Evolutionary conservation across 148 eudicot genomes (phyloP).

Genomic region (Silene conica): DNA sequence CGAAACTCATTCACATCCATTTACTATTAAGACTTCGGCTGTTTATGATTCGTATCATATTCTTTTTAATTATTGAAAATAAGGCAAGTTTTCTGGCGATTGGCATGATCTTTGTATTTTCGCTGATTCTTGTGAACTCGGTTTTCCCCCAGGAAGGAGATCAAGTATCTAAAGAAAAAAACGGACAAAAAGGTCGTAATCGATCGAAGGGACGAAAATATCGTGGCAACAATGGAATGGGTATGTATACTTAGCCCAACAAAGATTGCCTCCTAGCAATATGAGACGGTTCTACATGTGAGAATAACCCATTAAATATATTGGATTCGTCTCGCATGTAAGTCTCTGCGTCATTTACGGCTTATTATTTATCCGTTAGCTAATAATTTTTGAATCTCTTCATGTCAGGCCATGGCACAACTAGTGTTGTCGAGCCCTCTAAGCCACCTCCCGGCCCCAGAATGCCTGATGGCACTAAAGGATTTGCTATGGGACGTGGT

Average conservation of each 20-base stretch:
- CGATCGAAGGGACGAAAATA: slow-evolving; percentile 55
- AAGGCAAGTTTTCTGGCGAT: neutral
- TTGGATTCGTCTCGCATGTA: neutral
- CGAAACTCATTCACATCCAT: no score
- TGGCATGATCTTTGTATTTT: neutral
- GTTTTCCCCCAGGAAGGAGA: slow-evolving; percentile 39
- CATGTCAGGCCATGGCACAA: slow-evolving; percentile 54
- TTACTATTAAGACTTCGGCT: no score
- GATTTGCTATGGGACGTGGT: slow-evolving; percentile 91
- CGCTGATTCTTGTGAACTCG: neutral
- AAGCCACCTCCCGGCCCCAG: slow-evolving; percentile 87
- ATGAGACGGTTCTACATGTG: neutral
- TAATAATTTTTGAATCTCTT: neutral
- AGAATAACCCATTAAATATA: no score
- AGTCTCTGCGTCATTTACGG: neutral
- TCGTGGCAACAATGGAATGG: slow-evolving; percentile 50
- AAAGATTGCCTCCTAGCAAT: neutral
- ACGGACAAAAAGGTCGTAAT: slow-evolving; percentile 40
- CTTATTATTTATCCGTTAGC: neutral
- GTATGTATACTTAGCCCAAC: slow-evolving; percentile 27
- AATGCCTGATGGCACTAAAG: slow-evolving; percentile 95
- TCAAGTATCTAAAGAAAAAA: slow-evolving; percentile 43
- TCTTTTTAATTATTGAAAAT: no score
- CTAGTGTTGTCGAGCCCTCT: slow-evolving; percentile 40
- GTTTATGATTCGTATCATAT: no score